Conservation (phyloP, 768 basidiomycete genomes). For the Psilocybe azurescens region DNA sequence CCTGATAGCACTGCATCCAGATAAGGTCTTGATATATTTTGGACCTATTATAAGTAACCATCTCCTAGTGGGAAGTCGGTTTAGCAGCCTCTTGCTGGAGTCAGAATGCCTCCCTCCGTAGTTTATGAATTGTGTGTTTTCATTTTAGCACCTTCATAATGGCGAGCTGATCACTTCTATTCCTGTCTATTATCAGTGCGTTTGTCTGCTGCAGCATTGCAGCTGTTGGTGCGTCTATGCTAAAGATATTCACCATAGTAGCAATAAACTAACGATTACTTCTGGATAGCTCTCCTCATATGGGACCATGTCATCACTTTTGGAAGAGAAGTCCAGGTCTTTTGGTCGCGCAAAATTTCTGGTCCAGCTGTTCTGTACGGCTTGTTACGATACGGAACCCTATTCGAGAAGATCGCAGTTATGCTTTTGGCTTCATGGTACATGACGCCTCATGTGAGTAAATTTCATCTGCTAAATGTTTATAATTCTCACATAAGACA, state of each 20-base stretch:
- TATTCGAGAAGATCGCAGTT: conserved; percentile 35
- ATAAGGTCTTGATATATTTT: not conserved
- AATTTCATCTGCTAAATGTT: not conserved
- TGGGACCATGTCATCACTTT: conserved; percentile 36
- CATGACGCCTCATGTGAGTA: conserved; percentile 33
- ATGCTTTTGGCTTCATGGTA: conserved; percentile 37
- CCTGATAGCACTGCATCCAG: not conserved
- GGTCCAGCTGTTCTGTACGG: conserved; percentile 32
- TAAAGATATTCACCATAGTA: too few relatives aligned
- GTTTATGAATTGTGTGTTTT: conserved; percentile 18
- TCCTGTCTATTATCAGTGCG: conserved; percentile 22
- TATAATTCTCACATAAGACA: too few relatives aligned
- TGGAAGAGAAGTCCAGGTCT: conserved; percentile 28
- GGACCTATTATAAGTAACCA: not conserved
- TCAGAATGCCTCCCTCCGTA: conserved; percentile 14
- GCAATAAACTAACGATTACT: not conserved
- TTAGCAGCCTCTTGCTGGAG: not conserved
- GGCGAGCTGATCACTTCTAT: not conserved
- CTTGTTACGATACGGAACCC: conserved; percentile 34
- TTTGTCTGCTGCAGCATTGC: conserved; percentile 38
- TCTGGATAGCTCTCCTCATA: conserved; percentile 30
- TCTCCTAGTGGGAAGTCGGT: not conserved
- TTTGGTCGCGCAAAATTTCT: conserved; percentile 34
- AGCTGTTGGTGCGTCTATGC: conserved; percentile 27
- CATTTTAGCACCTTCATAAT: not conserved